These are phyloP conservation scores for Orbilia brochopaga DNA, from an alignment of 2,329 filamentous ascomycete species.

Conservation along the genomic window DNA sequence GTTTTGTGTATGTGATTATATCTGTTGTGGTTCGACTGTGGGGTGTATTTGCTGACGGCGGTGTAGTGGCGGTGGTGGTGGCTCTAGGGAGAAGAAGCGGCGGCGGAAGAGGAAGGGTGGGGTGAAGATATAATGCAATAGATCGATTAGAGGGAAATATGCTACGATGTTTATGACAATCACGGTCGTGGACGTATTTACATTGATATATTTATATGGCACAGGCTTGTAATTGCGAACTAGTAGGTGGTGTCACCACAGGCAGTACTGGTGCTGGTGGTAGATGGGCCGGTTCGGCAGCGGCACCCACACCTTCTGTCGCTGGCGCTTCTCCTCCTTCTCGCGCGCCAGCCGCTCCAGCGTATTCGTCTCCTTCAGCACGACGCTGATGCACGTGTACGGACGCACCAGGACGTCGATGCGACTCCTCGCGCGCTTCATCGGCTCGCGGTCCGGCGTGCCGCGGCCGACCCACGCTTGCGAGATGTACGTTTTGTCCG, in stretches of 20 bases:
- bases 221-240: too few relatives aligned
- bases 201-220: too few relatives aligned
- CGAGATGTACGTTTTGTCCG: constrained; percentile 84
- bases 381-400: constrained; percentile 75
- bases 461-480: constrained; percentile 91
- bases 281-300: constrained; percentile 84
- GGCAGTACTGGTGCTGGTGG: constrained; percentile 85
- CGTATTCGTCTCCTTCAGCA: constrained; percentile 93
- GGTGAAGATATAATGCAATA: constrained; percentile 1
- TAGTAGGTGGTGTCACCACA: too few relatives aligned
- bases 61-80: too few relatives aligned
- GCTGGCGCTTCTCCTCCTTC: constrained; percentile 74
- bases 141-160: too few relatives aligned
- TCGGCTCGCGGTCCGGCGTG: constrained; percentile 66
- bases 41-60: too few relatives aligned
- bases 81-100: too few relatives aligned
- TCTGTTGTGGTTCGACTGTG: too few relatives aligned
- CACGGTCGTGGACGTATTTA: too few relatives aligned
- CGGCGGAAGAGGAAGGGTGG: neutral
- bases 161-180: too few relatives aligned
- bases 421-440: constrained; percentile 77
- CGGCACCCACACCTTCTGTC: constrained; percentile 82
- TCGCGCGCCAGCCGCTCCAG: constrained; percentile 80
- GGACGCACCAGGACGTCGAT: constrained; percentile 73
- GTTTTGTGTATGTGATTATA: neutral